phyloP scores from a whole-genome alignment of 768 basidiomycete species.

The Russula foetens region DNA sequence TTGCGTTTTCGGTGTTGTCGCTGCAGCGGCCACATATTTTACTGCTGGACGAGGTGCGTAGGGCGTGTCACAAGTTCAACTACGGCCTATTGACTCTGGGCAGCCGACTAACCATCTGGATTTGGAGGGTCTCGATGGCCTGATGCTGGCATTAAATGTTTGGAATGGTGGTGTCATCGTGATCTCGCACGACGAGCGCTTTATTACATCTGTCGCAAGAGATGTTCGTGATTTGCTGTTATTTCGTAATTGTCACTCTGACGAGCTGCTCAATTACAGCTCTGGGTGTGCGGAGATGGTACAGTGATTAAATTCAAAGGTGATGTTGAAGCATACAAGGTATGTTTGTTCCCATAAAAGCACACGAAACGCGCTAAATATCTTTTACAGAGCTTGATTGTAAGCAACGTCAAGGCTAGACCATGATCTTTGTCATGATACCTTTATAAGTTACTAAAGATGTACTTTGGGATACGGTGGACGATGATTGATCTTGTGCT shows the following conservation, averaged over 20 bases:
- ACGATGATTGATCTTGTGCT: neutral
- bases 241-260: neutral
- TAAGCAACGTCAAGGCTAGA: constrained; percentile 30
- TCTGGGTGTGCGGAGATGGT: constrained; percentile 89
- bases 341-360: constrained; percentile 22
- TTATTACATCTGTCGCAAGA: constrained; percentile 83
- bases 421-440: constrained; percentile 18
- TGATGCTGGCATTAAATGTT: constrained; percentile 70
- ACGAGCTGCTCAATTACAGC: constrained; percentile 35
- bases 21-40: constrained; percentile 87
- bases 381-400: constrained; percentile 15
- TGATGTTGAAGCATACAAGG: constrained; percentile 91
- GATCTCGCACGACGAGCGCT: constrained; percentile 93
- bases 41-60: constrained; percentile 81
- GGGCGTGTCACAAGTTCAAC: no score
- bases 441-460: neutral
- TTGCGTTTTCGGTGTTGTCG: constrained; percentile 84
- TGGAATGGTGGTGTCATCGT: constrained; percentile 93
- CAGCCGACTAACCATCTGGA: constrained; percentile 94
- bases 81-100: neutral
- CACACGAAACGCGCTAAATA: neutral
- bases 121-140: constrained; percentile 95
- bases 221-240: constrained; percentile 42
- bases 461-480: neutral
- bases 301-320: constrained; percentile 79